Percentiles rank a stretch among this genome's conserved stretches.
Conservation (phyloP, 2,329 filamentous ascomycete genomes). For the Cladosporium sp. region DNA sequence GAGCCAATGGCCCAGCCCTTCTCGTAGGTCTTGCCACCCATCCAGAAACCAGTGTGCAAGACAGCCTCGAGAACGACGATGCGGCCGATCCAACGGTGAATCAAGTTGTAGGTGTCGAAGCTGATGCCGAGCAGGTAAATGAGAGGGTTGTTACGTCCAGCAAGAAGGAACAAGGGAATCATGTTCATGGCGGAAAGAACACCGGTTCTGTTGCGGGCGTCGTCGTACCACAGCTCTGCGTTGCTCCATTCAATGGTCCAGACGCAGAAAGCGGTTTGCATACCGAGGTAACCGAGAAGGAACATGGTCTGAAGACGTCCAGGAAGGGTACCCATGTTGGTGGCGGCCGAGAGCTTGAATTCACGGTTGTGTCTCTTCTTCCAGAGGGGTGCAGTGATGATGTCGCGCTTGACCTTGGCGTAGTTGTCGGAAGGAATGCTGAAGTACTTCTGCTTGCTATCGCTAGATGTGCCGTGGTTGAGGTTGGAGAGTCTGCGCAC, state of each 20-base stretch:
- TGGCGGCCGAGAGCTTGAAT: constrained; percentile 46
- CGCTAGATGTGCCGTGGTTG: constrained; percentile 60
- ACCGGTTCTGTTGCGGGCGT: constrained; percentile 65
- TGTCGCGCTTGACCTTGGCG: constrained; percentile 43
- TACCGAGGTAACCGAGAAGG: constrained; percentile 45
- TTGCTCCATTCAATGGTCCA: constrained; percentile 53
- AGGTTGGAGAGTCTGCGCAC: constrained; percentile 71
- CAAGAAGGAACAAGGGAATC: constrained; percentile 70
- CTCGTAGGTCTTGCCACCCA: constrained; percentile 45
- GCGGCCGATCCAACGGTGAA: constrained; percentile 76
- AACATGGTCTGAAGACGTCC: constrained; percentile 46
- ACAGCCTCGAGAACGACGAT: constrained; percentile 68
- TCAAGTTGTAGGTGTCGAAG: constrained; percentile 77
- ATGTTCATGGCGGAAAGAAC: constrained; percentile 71
- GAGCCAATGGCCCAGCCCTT: constrained; percentile 45
- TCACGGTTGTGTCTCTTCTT: constrained; percentile 48
- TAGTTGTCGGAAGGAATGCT: constrained; percentile 54
- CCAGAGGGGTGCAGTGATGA: constrained; percentile 46
- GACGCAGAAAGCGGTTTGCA: constrained; percentile 44
- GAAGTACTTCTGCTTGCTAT: constrained; percentile 66
- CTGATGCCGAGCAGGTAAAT: constrained; percentile 68
- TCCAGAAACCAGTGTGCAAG: constrained; percentile 60
- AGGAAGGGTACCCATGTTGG: constrained; percentile 48
- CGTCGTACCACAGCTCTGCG: constrained; percentile 66
- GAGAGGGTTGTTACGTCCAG: constrained; percentile 73